phyloP scores from a whole-genome alignment of 495 filamentous ascomycete genomes.

The Oidiodendron maius region DNA sequence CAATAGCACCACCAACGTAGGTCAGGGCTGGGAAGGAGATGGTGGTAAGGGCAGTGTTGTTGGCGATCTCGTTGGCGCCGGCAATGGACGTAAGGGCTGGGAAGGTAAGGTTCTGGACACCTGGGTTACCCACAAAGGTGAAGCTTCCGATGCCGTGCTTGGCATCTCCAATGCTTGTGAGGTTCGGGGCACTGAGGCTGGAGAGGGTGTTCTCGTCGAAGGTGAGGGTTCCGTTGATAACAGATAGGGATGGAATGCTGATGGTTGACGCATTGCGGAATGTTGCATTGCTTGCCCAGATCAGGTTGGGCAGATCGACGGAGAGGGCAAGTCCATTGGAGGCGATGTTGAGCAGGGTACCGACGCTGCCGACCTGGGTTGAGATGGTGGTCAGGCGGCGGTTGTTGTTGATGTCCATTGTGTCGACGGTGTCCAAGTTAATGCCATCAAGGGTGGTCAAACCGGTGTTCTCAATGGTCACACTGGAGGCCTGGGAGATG shows the following conservation, averaged over 20 bases:
- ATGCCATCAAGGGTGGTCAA: constrained; percentile 72
- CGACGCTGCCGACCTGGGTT: constrained; percentile 65
- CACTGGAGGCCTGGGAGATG: constrained; percentile 53
- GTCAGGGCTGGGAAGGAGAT: constrained; percentile 64
- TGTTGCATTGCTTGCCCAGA: constrained; percentile 75
- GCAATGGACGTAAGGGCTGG: constrained; percentile 59
- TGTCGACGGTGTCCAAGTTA: constrained; percentile 55
- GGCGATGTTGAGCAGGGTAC: constrained; percentile 54
- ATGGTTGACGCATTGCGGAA: constrained; percentile 77
- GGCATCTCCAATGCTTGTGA: constrained; percentile 73
- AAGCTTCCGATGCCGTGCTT: constrained; percentile 10
- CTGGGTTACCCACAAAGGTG: constrained; percentile 71
- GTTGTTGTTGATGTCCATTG: constrained; percentile 81
- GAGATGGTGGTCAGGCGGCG: constrained; percentile 59
- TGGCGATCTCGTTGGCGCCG: constrained; percentile 76
- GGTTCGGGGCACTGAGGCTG: constrained; percentile 65
- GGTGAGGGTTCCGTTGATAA: constrained; percentile 72
- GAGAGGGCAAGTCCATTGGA: constrained; percentile 55
- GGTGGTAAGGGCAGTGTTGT: constrained; percentile 68
- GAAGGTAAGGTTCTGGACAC: constrained; percentile 72
- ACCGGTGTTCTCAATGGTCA: constrained; percentile 78
- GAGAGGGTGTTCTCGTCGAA: constrained; percentile 77
- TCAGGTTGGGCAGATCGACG: constrained; percentile 68
- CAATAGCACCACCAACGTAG: constrained; percentile 76
- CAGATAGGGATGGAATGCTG: constrained; percentile 67